Percentiles rank a stretch among this genome's conserved stretches.
Evolutionary conservation across 352 stramenopile genomes (phyloP).

Genomic region (Pythium coloratum): DNA sequence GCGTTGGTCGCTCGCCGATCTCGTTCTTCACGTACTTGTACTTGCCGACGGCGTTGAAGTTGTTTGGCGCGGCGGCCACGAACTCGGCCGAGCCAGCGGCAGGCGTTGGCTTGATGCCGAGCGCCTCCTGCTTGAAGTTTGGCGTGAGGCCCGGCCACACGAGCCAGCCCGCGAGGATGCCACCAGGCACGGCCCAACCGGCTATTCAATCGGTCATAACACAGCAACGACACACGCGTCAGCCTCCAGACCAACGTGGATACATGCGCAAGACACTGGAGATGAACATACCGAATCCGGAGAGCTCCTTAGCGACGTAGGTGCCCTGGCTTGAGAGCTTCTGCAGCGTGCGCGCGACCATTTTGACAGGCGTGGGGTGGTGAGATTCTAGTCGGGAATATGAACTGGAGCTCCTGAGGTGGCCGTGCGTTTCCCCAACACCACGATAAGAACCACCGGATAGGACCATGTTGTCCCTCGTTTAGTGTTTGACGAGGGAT

Average conservation of each 20-base stretch:
- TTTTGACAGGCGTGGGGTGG: constrained; percentile 11
- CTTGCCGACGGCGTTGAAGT: constrained; percentile 60
- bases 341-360: constrained; percentile 37
- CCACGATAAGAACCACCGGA: constrained; percentile 28
- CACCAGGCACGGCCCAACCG: constrained; percentile 53
- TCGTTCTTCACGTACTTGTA: constrained; percentile 79
- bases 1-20: constrained; percentile 70
- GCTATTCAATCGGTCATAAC: constrained; percentile 22
- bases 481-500: neutral
- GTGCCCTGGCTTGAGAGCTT: constrained; percentile 43
- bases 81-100: constrained; percentile 23
- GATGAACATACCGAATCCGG: constrained; percentile 42
- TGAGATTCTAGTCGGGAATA: neutral
- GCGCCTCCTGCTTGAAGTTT: constrained; percentile 71
- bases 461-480: neutral
- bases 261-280: neutral
- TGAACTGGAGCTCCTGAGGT: constrained; percentile 4
- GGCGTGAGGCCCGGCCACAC: constrained; percentile 70
- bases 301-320: constrained; percentile 56
- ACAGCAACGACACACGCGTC: neutral
- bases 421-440: constrained; percentile 19
- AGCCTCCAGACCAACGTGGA: neutral
- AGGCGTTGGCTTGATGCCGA: constrained; percentile 49
- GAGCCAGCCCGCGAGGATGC: constrained; percentile 60
- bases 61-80: constrained; percentile 23